Evolutionary conservation across 148 eudicot species (phyloP), one percentile per base, ranked within the genome.

Genomic region (Dysphania ambrosioides): DNA sequence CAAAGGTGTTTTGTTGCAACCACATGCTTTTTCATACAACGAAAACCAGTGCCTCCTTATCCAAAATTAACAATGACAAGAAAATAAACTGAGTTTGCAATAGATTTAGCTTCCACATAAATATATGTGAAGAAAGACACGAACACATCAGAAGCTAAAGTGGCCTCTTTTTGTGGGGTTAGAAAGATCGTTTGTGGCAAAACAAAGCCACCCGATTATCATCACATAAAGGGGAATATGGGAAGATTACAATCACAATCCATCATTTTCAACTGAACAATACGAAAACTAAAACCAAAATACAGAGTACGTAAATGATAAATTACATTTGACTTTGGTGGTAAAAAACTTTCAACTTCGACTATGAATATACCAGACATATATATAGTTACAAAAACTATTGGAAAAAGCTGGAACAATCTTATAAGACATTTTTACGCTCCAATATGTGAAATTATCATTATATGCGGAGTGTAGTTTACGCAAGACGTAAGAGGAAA

Each of bases 91-190:
- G 12, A 80, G 62, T 67, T 74, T 76, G 42, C 40, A 40, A 59
- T 27, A 56, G 34, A 75, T 71, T 80, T 85, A 71, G 71, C 83
- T 80, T 85, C 88, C 88, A 75, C 85, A 83, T 62, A 70, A 23
- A 71, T 65, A 49, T n/a, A n/a, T n/a, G n/a, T n/a, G n/a, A n/a
- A n/a, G n/a, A n/a, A n/a, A n/a, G n/a, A n/a, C n/a, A n/a, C n/a
- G 49, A 63, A 72, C 73, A 82, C 70, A 79, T 61, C 66, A 79
- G 68, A 75, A 23, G 61, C 59, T 64, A 62, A 80, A 10, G 41
- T 62, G 34, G 15, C 9, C 40, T 31, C 72, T n/a, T 42, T 75
- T 65, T 68, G 79, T 79, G n/a, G 79, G 82, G 83, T 59, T 42
- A 11, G 47, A 6, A 67, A 34, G 13, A 47, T 13, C 16, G 30